Base-by-base conservation (phyloP, 257 asterid genomes). In the Jasminum sambac region DNA sequence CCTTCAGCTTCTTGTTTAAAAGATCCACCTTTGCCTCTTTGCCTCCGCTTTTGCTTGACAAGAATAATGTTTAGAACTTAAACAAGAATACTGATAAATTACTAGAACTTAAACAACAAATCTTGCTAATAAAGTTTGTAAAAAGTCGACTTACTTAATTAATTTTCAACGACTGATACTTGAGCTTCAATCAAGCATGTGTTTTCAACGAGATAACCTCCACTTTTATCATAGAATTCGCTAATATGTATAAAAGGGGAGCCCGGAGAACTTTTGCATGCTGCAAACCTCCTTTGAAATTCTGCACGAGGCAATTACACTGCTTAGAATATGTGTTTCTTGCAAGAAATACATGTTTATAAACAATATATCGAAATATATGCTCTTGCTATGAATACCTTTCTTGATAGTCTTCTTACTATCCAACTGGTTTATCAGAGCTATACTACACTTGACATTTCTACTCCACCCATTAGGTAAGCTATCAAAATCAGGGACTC, bases 21-120 rank as follows among this genome's bases (percentile, higher is more conserved):
- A 3, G 8, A 36, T n/a, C 36, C 65, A 69, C 8, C 48, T 57
- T 52, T 13, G 23, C 19, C 41, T 69, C 57, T 69, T 52, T 57
- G 50, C 44, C 73, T 57, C 39, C 17, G 39, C 25, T 37, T 36
- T 39, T 69, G n/a, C 57, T 38, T 10, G 55, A 57, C 63, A n/a
- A n/a, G n/a, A n/a, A n/a, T n/a, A n/a, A n/a, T n/a, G n/a, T n/a
- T n/a, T n/a, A n/a, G n/a, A n/a, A n/a, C n/a, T n/a, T n/a, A n/a
- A 8, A 30, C 36, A 30, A 30, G 36, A 30, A 30, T 30, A 30
- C 1, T 30, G 36, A 30, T 30, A 30, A 30, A n/a, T n/a, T n/a
- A n/a, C 4, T 30, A 30, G 36, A 30, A 30, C 36, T 4, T 30
- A 30, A 30, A 30, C 36, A 30, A 30, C 36, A 30, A 30, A 30